Percentiles rank a stretch among this genome's conserved stretches.
These are phyloP conservation scores for Lactarius hatsudake DNA, from an alignment of 768 basidiomycete genomes.

Conservation along the genomic window DNA sequence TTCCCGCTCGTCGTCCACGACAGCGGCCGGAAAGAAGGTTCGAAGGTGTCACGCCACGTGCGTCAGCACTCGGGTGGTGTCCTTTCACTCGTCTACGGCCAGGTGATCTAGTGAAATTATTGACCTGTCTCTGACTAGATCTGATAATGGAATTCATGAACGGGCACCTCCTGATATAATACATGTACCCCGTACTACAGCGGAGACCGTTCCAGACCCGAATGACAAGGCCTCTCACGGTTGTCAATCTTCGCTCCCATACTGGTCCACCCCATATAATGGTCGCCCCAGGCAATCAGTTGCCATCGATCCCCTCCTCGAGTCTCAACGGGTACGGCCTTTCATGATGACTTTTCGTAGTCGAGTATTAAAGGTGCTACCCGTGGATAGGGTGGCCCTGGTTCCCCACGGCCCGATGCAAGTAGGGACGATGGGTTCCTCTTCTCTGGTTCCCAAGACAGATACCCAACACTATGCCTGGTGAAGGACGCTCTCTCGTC, in stretches of 20 bases:
- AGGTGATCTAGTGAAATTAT: not conserved
- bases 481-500: not conserved
- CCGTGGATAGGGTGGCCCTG: not conserved
- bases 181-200: not conserved
- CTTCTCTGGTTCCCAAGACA: not conserved
- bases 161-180: too few relatives aligned
- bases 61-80: not conserved
- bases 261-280: not conserved
- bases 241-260: not conserved
- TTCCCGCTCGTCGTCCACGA: not conserved
- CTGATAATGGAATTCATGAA: not conserved
- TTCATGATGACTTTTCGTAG: not conserved
- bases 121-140: not conserved
- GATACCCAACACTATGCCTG: not conserved
- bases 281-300: not conserved
- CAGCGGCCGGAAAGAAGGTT: not conserved
- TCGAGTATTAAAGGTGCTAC: not conserved
- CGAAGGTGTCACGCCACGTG: not conserved
- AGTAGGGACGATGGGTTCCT: not conserved
- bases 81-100: not conserved
- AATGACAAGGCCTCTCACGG: not conserved
- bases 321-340: not conserved
- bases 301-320: not conserved
- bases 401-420: not conserved
- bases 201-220: not conserved